Evolutionary conservation across 1,139 yeast species (phyloP).

Genomic region (Zygoascus hellenicus): DNA sequence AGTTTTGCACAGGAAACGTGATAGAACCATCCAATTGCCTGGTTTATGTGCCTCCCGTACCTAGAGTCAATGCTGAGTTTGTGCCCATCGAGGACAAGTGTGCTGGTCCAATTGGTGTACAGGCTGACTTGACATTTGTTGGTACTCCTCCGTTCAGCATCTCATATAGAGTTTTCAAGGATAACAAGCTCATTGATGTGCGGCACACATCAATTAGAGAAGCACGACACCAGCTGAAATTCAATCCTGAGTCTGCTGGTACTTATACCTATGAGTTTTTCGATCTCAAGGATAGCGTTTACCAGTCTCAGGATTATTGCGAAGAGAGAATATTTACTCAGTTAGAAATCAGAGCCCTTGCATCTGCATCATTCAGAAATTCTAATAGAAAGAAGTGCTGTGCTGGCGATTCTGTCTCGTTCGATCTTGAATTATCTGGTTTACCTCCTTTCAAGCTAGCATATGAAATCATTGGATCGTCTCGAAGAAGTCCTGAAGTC

Average conservation of each 20-base stretch:
- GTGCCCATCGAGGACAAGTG: constrained; percentile 68
- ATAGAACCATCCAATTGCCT: constrained; percentile 42
- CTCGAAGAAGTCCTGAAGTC: constrained; percentile 38
- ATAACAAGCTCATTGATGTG: constrained; percentile 24
- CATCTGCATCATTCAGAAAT: constrained; percentile 34
- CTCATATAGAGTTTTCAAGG: constrained; percentile 48
- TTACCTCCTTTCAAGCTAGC: constrained; percentile 68
- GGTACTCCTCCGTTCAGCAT: constrained; percentile 83
- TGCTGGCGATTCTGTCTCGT: constrained; percentile 41
- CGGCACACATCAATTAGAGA: constrained; percentile 26
- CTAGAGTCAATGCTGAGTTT: constrained; percentile 41
- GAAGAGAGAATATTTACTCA: constrained; percentile 28
- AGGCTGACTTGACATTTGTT: constrained; percentile 55
- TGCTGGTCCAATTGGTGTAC: constrained; percentile 86
- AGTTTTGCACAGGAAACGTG: constrained; percentile 60
- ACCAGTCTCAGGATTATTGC: constrained; percentile 28
- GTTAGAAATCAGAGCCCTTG: constrained; percentile 35
- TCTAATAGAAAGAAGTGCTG: constrained; percentile 33
- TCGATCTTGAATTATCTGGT: constrained; percentile 64
- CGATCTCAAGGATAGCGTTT: constrained; percentile 35
- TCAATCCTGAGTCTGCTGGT: constrained; percentile 79
- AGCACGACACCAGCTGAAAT: constrained; percentile 50
- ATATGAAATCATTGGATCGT: constrained; percentile 54
- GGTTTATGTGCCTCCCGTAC: constrained; percentile 44
- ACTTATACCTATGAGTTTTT: constrained; percentile 67